These are phyloP conservation scores for Areca catechu DNA, from an alignment of 176 grass and related monocot species.

Conservation along the genomic window DNA sequence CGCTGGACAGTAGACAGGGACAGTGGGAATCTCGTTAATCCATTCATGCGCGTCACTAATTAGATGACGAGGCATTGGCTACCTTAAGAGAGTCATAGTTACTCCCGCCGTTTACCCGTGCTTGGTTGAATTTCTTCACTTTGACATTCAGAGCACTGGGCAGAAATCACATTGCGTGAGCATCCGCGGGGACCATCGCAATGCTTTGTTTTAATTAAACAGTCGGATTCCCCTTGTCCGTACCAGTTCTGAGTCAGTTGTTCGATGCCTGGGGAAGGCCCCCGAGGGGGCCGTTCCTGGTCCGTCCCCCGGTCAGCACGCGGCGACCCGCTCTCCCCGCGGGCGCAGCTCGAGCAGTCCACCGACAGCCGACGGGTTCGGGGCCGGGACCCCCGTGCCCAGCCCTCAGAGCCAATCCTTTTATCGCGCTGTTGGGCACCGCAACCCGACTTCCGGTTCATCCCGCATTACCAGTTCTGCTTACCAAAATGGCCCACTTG, in stretches of 20 bases:
- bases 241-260: slow-evolving; percentile 35
- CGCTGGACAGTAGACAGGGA: not conserved
- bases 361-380: too few relatives aligned
- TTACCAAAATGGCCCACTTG: too few relatives aligned
- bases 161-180: slow-evolving; percentile 43
- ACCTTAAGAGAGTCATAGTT: slow-evolving; percentile 53
- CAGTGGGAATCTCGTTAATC: slow-evolving; percentile 9
- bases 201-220: slow-evolving; percentile 47
- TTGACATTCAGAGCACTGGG: slow-evolving; percentile 51
- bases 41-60: not conserved
- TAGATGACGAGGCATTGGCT: too few relatives aligned
- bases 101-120: slow-evolving; percentile 40
- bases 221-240: slow-evolving; percentile 39
- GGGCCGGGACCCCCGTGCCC: too few relatives aligned
- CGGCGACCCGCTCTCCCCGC: too few relatives aligned
- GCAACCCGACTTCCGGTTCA: too few relatives aligned
- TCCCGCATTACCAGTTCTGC: too few relatives aligned
- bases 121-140: slow-evolving; percentile 50
- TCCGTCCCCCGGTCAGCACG: too few relatives aligned
- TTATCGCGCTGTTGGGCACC: too few relatives aligned
- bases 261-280: slow-evolving; percentile 26
- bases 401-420: too few relatives aligned
- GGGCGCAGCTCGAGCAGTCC: too few relatives aligned
- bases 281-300: too few relatives aligned
- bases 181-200: slow-evolving; percentile 38